Evolutionary conservation across 768 basidiomycete genomes (phyloP), one percentile per base, ranked within the genome.

Genomic region (Termitomyces sp.): DNA sequence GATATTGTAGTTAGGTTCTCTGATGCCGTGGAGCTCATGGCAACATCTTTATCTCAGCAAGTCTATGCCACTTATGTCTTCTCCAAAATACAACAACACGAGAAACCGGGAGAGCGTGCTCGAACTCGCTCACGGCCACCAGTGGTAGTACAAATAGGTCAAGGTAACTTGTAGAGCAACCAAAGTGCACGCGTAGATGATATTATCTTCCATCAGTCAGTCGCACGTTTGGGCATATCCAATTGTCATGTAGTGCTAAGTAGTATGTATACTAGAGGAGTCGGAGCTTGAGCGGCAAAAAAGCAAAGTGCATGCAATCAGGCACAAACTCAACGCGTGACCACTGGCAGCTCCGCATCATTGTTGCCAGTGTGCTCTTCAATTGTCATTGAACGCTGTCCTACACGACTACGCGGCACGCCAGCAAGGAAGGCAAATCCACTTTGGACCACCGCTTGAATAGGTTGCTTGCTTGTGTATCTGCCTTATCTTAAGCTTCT

Each of bases 351-450:
- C 18, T 50, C 11, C 28, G 3, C 48, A 45, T 8, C n/a, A n/a
- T n/a, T n/a, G n/a, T n/a, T n/a, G n/a, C n/a, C n/a, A n/a, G n/a
- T n/a, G n/a, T n/a, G n/a, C n/a, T n/a, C 13, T 7, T 16, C 35
- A 35, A 11, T 36, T 51, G 32, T n/a, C 20, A 12, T 39, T 24
- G 39, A 40, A 32, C 42, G 45, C 16, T 28, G 28, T 28, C 40
- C 24, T 48, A 4, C 18, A 51, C 50, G 50, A 28, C 24, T 24
- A 35, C 42, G 18, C 8, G 42, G n/a, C 2, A 28, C 18, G 16
- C 16, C 49, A 16, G 18, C 24, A 11, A 28, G n/a, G 55, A 32
- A 55, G 12, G 13, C 55, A 13, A 87, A 28, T 24, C n/a, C 35
- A 60, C 50, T 53, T 8, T 33, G 22, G 58, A 13, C 22, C 22